Conservation (phyloP, 2,329 filamentous ascomycete species). For the Clonostachys solani region DNA sequence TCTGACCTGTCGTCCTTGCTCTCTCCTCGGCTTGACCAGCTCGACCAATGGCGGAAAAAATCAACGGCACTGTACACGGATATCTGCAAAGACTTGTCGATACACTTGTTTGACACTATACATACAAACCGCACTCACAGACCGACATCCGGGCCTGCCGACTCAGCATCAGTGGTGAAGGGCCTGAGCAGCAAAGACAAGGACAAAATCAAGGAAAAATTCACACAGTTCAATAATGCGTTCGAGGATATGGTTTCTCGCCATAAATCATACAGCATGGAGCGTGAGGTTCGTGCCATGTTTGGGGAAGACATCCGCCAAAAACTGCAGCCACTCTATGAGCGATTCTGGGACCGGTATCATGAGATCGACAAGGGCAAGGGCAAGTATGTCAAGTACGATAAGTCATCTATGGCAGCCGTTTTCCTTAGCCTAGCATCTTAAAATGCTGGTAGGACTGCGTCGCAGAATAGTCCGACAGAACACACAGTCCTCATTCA, state of each 20-base stretch:
- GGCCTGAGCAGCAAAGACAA: slow-evolving; percentile 84
- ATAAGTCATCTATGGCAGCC: slow-evolving; percentile 75
- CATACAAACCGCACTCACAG: slow-evolving; percentile 76
- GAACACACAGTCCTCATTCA: neutral
- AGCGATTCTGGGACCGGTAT: slow-evolving; percentile 93
- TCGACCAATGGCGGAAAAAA: slow-evolving; percentile 86
- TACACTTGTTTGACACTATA: slow-evolving; percentile 83
- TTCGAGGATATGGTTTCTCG: slow-evolving; percentile 86
- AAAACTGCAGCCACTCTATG: slow-evolving; percentile 91
- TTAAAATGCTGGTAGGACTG: slow-evolving; percentile 9
- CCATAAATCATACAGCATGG: slow-evolving; percentile 85
- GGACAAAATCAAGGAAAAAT: slow-evolving; percentile 95
- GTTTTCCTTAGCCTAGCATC: slow-evolving; percentile 49
- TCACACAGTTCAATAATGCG: slow-evolving; percentile 80
- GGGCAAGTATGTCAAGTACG: slow-evolving; percentile 97
- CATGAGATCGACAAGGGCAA: slow-evolving; percentile 97
- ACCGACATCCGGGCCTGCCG: slow-evolving; percentile 70
- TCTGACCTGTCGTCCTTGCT: slow-evolving; percentile 76
- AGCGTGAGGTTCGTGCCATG: slow-evolving; percentile 78
- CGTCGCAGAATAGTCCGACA: neutral
- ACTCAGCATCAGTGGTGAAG: slow-evolving; percentile 82
- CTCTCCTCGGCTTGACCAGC: slow-evolving; percentile 56
- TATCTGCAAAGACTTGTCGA: slow-evolving; percentile 82
- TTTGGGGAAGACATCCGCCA: slow-evolving; percentile 82
- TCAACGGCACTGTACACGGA: slow-evolving; percentile 78